Evolutionary conservation across 2,329 filamentous ascomycete genomes (phyloP).

Genomic region (Talaromyces albobiverticillius): DNA sequence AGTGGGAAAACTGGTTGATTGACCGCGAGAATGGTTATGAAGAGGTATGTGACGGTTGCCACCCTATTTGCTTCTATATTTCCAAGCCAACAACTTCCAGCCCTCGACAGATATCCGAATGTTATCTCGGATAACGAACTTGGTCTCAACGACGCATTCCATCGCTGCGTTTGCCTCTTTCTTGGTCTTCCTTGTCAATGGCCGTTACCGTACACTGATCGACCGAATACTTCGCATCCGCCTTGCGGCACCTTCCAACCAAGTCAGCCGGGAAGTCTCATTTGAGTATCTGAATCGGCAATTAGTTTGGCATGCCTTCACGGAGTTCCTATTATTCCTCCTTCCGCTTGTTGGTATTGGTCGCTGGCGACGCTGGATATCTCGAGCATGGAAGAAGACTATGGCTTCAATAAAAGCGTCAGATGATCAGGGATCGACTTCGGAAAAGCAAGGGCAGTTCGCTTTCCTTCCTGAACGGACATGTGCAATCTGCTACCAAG

Average conservation of each 20-base stretch:
- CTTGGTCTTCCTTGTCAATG: constrained; percentile 84
- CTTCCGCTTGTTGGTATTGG: constrained; percentile 95
- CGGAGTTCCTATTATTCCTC: constrained; percentile 94
- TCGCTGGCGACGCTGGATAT: constrained; percentile 88
- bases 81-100: constrained; percentile 19
- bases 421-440: constrained; percentile 47
- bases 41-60: constrained; percentile 33
- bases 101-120: constrained; percentile 50
- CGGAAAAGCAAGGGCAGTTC: constrained; percentile 65
- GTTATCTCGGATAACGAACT: constrained; percentile 67
- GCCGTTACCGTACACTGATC: constrained; percentile 83
- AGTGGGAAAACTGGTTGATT: constrained; percentile 85
- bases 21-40: constrained; percentile 74
- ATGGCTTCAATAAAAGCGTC: constrained; percentile 57
- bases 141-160: constrained; percentile 71
- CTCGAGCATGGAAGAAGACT: constrained; percentile 78
- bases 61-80: neutral
- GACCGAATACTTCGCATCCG: constrained; percentile 82
- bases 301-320: constrained; percentile 99
- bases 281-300: constrained; percentile 98
- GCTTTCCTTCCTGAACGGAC: constrained; percentile 87
- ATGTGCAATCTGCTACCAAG: constrained; percentile 94
- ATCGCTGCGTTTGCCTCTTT: constrained; percentile 81
- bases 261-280: constrained; percentile 85
- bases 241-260: constrained; percentile 77